Evolutionary conservation across 257 asterid species (phyloP), one percentile per base, ranked within the genome.

Genomic region (Catharanthus roseus): DNA sequence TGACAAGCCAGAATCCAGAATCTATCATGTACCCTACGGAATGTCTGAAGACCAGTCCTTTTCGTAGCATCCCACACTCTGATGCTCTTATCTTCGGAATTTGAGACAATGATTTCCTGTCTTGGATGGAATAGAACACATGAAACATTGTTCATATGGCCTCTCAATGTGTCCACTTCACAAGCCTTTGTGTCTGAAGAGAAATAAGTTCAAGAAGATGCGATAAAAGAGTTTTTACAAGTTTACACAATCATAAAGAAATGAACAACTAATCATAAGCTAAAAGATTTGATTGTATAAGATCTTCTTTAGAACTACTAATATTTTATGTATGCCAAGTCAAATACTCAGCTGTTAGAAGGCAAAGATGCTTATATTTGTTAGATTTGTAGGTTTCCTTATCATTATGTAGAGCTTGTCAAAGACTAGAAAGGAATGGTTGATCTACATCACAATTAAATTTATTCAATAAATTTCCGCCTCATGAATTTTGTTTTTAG

Each of bases 131-230:
- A 95, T 23, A 89, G 33, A 64, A 92, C 97, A 81, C 92, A 95
- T 7, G 99, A 95, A 18, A 95, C 99, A 67, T 95, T 95, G 85
- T 95, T 95, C 96, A 88, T 86, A 81, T 91, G 99, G 70, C 97
- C 97, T 82, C 99, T 89, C 90, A 95, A 72, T 0, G 97, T 95
- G 85, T 95, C 99, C 82, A 95, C 97, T 81, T 95, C 99, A 97
- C 99, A 95, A 73, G 99, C 99, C 88, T 91, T 95, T 21, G 99
- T 89, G 83, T 95, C 97, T 95, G 90, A 69, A 44, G 70, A 70
- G 44, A 72, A 61, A 78, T 21, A 57, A 57, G 58, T 44, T 3
- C n/a, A 1, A 12, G 2, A 2, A 67, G 2, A 54, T n/a, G 10
- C 3, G 57, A 56, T 0, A 26, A 28, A 2, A 1, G 24, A 29